Base-by-base conservation (phyloP, 202 grass and related monocot genomes). In the Zizania palustris region DNA sequence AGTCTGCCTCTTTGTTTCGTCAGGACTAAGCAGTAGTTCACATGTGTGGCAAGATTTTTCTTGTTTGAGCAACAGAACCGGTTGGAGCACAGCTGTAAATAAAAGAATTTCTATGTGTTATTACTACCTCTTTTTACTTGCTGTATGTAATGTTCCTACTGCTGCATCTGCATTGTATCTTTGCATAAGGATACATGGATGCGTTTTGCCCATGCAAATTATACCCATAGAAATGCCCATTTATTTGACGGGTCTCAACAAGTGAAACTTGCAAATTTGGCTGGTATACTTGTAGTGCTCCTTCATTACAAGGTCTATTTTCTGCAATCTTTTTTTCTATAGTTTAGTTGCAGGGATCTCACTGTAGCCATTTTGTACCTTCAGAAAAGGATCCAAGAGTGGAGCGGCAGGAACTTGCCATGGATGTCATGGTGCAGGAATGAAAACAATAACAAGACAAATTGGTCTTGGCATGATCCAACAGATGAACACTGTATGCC, bases 381-480 rank as follows among this genome's bases (percentile, higher is more conserved):
- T 83, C 85, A 97, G 88, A 62, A 97, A 93, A 85, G 93, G 88
- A 80, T 97, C 91, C 43, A 97, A 97, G 71, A 92, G 86, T 84
- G 94, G 91, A 59, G 81, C 85, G 80, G 57, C 86, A 21, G 94
- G 86, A 84, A 92, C 64, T 77, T 97, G 91, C 46, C 61, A 50
- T 88, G 84, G 86, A 83, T 97, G 91, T 35, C 91, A 71, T 73
- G 91, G 94, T 75, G 74, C 55, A 46, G 88, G 88, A 85, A 79
- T 93, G 82, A 92, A 86, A 42, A 92, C 77, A 45, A 90, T 97
- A 82, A 97, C 94, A 78, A 80, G 90, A 76, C 93, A 93, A 63
- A 93, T 97, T 15, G 91, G 94, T 63, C 70, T 71, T 81, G 94
- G 91, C 79, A 97, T 97, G 94, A 97, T 93, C 72, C 91, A 93